Base-by-base conservation (phyloP, 768 basidiomycete genomes). In the Termitomyces sp. region DNA sequence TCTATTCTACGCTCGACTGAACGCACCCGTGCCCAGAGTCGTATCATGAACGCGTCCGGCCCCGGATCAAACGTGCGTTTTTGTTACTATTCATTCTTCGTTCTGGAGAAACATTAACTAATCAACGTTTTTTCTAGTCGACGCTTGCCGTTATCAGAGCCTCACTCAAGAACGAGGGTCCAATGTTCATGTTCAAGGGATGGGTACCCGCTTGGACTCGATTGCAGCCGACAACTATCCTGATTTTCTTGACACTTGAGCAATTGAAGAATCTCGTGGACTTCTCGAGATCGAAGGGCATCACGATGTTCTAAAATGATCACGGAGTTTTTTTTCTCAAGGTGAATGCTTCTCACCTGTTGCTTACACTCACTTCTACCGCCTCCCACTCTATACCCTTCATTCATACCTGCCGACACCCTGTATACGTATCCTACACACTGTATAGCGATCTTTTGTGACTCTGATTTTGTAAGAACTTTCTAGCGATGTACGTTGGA, bases 151-250 rank as follows among this genome's bases (percentile, higher is more conserved):
- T 89, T 41, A 90, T 93, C 67, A 77, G 79, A 19, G 63, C 77
- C 11, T 89, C 90, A 19, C 74, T 94, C 59, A 77, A 80, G 58
- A 84, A 73, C 60, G 92, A 94, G 63, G 92, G 92, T 14, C 69
- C 89, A 3, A 88, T 87, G 83, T 94, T 93, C 80, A 89, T 94
- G 87, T 92, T 94, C 78, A 92, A 91, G 69, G 92, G 92, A 60
- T 94, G 92, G 92, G 71, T 93, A 9, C 92, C 92, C 0, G 90
- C 91, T 11, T 94, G 90, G 90, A 82, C 83, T 51, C 79, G 92
- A 69, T 78, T 94, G 38, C 89, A 93, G 66, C 92, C 91, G 0
- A 93, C 90, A 42, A 94, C 92, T 4, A 90, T 94, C 61, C 78
- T 94, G 38, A 93, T 92, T 68, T 94, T 92, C 77, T 69, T 93